A percentile compares a stretch with the other conserved stretches of the same genome.
phyloP scores from a whole-genome alignment of 805 yeast species.

The Millerago galiae region DNA sequence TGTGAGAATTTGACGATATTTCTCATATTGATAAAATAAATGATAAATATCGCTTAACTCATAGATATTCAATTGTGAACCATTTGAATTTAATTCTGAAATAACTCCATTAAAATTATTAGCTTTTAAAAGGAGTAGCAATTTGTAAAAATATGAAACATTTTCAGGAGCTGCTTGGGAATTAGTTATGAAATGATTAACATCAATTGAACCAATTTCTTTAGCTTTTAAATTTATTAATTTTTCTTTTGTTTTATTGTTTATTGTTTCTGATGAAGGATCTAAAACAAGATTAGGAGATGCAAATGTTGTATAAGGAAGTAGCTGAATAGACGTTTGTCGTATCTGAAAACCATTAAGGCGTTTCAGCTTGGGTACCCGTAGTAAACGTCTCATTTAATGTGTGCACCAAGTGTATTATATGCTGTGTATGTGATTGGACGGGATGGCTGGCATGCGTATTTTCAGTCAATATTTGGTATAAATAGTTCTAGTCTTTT shows the following conservation, averaged over 20 bases:
- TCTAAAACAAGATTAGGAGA: constrained; percentile 4
- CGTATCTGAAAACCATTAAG: background rate
- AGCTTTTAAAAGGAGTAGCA: background rate
- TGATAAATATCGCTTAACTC: constrained; percentile 3
- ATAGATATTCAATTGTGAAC: constrained; percentile 1
- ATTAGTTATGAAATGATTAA: too few relatives aligned
- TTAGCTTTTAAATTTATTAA: background rate
- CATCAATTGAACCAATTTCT: background rate
- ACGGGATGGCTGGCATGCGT: background rate
- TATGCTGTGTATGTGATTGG: background rate
- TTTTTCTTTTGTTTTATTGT: background rate
- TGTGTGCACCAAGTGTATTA: background rate
- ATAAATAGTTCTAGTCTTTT: background rate
- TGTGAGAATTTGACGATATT: constrained; percentile 5
- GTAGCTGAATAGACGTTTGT: background rate
- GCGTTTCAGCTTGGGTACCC: background rate
- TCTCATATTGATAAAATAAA: constrained; percentile 4
- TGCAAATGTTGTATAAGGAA: constrained; percentile 5
- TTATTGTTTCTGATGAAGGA: background rate
- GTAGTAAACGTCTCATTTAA: constrained; percentile 1
- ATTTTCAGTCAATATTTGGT: background rate
- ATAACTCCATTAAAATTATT: constrained; percentile 6
- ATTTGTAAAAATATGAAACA: background rate
- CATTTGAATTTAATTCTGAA: constrained; percentile 1
- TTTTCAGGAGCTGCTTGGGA: too few relatives aligned